Conservation (phyloP, 352 stramenopile genomes). For the Globisporangium cederbergense region DNA sequence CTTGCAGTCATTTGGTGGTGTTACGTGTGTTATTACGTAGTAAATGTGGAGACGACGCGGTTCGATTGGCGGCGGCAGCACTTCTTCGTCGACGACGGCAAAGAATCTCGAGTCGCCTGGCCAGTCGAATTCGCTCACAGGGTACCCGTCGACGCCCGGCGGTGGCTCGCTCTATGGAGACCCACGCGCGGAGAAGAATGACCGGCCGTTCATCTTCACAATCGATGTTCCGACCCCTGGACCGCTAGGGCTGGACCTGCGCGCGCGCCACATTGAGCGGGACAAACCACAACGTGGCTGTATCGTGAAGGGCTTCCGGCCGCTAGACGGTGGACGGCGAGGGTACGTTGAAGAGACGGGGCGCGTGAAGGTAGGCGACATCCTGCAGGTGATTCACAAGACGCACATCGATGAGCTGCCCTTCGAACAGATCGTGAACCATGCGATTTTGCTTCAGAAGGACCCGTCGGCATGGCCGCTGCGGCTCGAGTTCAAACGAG, state of each 20-base stretch:
- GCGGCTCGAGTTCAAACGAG: slow-evolving; percentile 71
- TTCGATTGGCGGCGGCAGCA: slow-evolving; percentile 37
- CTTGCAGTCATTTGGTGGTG: neutral
- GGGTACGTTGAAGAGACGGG: slow-evolving; percentile 77
- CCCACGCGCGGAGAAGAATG: slow-evolving; percentile 31
- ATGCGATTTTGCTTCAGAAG: slow-evolving; percentile 70
- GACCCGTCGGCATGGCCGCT: slow-evolving; percentile 68
- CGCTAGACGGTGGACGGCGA: slow-evolving; percentile 37
- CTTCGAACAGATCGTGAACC: slow-evolving; percentile 81
- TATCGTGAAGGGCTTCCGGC: slow-evolving; percentile 78
- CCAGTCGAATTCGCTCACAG: slow-evolving; percentile 32
- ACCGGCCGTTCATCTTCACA: slow-evolving; percentile 64
- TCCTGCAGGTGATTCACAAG: slow-evolving; percentile 77
- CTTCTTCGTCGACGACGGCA: slow-evolving; percentile 18
- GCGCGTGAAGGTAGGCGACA: slow-evolving; percentile 73
- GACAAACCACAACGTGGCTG: slow-evolving; percentile 71
- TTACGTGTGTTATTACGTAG: neutral
- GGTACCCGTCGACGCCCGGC: slow-evolving; percentile 28
- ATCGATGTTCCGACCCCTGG: slow-evolving; percentile 69
- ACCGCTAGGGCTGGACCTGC: slow-evolving; percentile 68
- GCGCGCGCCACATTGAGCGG: slow-evolving; percentile 66
- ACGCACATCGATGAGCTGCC: slow-evolving; percentile 77
- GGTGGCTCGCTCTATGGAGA: slow-evolving; percentile 50
- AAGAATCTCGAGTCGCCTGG: slow-evolving; percentile 15
- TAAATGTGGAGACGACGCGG: slow-evolving; percentile 57